Base-by-base conservation (phyloP, 2,329 filamentous ascomycete species). In the Microsporum audouinii region DNA sequence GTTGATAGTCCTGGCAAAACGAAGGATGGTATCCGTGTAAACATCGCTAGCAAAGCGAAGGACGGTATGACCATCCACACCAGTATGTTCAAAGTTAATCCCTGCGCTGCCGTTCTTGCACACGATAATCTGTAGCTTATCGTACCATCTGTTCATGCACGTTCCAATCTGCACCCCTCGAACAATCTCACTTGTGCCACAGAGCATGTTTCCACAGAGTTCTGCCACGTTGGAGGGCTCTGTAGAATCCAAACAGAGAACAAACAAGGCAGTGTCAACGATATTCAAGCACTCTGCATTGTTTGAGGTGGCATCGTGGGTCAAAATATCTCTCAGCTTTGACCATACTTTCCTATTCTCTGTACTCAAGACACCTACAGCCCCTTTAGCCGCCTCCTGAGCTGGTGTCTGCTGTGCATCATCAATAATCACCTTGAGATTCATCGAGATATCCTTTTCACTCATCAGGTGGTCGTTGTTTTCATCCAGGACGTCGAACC, bases 21-120 rank as follows among this genome's bases (percentile, higher is more conserved):
- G 87, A 39, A 99, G 84, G 66, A 99, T 97, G 1, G 94, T 99
- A 72, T 99, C 94, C 0, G 94, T 97, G 74, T 96, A 99, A 14
- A 99, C 80, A 68, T 99, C 94, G 64, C 91, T 96, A 14, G 94
- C 94, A 68, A 99, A 97, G 4, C 94, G 87, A 59, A 99, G 82
- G 27, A 99, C 94, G 0, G 94, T 99, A 72, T 99, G 94, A 0
- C 94, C 94, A 69, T 99, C 94, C 3, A 99, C 92, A 66, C 94
- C 94, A 0, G 94, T 99, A 71, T 99, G 94, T 73, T 99, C 94
- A 69, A 99, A 97, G 76, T 99, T 99, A 83, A 99, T 97, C 4
- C 94, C 94, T 0, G 94, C 94, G 70, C 90, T 96, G 61, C 94
- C 94, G 75, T 97, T 99, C 77, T 96, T 95, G 80, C 94, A 97